Evolutionary conservation across 2,329 filamentous ascomycete genomes (phyloP).

Genomic region (Tolypocladium guangdongense): DNA sequence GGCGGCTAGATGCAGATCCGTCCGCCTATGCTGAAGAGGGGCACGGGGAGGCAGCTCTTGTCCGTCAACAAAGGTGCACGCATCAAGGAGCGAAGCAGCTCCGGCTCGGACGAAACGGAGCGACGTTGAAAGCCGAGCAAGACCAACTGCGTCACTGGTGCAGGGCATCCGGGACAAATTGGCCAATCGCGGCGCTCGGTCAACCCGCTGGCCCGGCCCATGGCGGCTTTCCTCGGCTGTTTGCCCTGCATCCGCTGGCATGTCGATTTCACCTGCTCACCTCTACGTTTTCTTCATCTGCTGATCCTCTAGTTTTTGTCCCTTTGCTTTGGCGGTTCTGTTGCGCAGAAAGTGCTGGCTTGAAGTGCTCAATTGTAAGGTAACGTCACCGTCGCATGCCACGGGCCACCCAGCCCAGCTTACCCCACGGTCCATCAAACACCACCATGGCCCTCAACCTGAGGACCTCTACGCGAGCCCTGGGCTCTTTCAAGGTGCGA

Average conservation of each 20-base stretch:
- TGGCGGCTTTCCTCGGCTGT: constrained; percentile 25
- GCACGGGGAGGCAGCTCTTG: background rate
- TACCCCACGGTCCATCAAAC: too few species aligned
- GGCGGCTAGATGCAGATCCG: background rate
- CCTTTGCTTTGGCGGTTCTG: background rate
- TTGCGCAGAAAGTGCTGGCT: background rate
- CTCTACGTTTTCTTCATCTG: too few species aligned
- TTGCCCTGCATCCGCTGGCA: background rate
- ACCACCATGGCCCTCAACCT: constrained; percentile 52
- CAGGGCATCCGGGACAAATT: constrained; percentile 8
- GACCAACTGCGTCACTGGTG: too few species aligned
- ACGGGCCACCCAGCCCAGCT: too few species aligned
- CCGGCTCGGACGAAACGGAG: background rate
- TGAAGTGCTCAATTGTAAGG: background rate
- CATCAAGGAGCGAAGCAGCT: background rate
- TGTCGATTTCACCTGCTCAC: background rate
- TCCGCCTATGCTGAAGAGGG: background rate
- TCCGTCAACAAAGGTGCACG: background rate
- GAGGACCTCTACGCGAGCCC: constrained; percentile 48
- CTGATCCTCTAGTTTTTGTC: too few species aligned
- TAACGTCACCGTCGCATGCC: too few species aligned
- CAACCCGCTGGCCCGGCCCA: constrained; percentile 10
- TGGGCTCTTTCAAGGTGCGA: constrained; percentile 53
- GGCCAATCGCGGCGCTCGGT: constrained; percentile 15
- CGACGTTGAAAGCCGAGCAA: too few species aligned